A percentile compares a stretch with the other conserved stretches of the same genome.
These are phyloP conservation scores for Punctularia strigosozonata DNA, from an alignment of 768 basidiomycete genomes.

Conservation along the genomic window DNA sequence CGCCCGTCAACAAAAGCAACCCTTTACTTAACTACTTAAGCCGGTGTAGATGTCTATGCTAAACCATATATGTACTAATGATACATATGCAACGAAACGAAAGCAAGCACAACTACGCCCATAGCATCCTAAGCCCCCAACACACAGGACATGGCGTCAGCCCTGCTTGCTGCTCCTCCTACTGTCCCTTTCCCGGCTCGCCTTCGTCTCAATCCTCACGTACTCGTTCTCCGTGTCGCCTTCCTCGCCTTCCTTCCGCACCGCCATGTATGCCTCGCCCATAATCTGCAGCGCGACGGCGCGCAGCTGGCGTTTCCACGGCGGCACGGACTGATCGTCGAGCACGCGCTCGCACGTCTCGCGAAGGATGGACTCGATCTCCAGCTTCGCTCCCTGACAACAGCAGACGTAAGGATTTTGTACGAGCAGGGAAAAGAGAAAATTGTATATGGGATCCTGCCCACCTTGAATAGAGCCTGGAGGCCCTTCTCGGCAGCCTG, in stretches of 20 bases:
- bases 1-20: too few relatives aligned
- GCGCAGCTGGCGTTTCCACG: constrained; percentile 52
- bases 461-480: constrained; percentile 82
- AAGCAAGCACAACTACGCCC: too few relatives aligned
- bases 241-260: constrained; percentile 45
- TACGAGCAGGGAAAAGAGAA: constrained; percentile 1
- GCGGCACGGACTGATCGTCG: constrained; percentile 38
- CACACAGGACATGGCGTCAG: too few relatives aligned
- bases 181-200: constrained; percentile 35
- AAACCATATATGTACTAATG: too few relatives aligned
- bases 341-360: constrained; percentile 82
- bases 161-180: not conserved
- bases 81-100: too few relatives aligned
- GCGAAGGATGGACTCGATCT: constrained; percentile 79
- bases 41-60: too few relatives aligned
- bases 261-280: constrained; percentile 65
- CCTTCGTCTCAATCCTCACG: constrained; percentile 69
- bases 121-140: too few relatives aligned
- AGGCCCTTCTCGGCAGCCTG: constrained; percentile 90
- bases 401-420: not conserved
- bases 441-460: too few relatives aligned
- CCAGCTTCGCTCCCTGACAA: constrained; percentile 74
- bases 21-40: too few relatives aligned
- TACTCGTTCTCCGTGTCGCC: constrained; percentile 63
- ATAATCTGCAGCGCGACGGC: constrained; percentile 78